Base-by-base conservation (phyloP, 768 basidiomycete species). In the Suillus americanus region DNA sequence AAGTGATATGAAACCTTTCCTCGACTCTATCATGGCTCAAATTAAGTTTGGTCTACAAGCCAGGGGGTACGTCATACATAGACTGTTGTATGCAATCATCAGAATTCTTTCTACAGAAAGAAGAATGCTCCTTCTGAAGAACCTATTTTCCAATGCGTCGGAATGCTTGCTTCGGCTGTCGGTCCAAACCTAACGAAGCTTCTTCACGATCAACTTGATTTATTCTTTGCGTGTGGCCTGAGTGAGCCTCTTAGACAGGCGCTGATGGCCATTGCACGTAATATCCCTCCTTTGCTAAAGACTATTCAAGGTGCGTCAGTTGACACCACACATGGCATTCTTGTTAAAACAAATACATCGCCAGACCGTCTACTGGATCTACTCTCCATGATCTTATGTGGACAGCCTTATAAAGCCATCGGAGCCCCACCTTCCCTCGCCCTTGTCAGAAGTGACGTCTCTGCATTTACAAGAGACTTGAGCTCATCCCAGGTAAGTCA, bases 61-160 rank as follows among this genome's bases (percentile, higher is more conserved):
- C 67, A 82, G 92, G 79, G 96, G 96, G 95, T 95, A 72, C 67
- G 84, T 71, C 16, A 4, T 10, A 4, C 9, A 12, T 13, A 6
- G 14, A 48, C 53, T 51, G 35, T 41, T 53, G 14, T 30, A 54
- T 43, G 23, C 45, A 40, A 37, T 0, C 7, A 64, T 60, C 18
- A 62, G 68, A 64, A 72, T 45, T 35, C 38, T 60, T 2, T 28
- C 16, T 41, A 35, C 66, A 89, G 87, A 64, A 89, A 89, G 72
- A 97, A 95, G 82, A 95, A 94, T 72, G 92, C 95, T 2, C 92
- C 93, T 3, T 89, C 90, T 18, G 96, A 98, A 75, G 95, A 95
- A 68, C 91, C 96, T 0, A 95, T 99, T 64, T 99, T 99, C 73
- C 94, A 98, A 82, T 99, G 97, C 77, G 86, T 99, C 65, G 94